Percentiles rank a stretch among this genome's conserved stretches.
These are phyloP conservation scores for Fomes fomentarius DNA, from an alignment of 1,284 basidiomycete genomes.

Conservation along the genomic window DNA sequence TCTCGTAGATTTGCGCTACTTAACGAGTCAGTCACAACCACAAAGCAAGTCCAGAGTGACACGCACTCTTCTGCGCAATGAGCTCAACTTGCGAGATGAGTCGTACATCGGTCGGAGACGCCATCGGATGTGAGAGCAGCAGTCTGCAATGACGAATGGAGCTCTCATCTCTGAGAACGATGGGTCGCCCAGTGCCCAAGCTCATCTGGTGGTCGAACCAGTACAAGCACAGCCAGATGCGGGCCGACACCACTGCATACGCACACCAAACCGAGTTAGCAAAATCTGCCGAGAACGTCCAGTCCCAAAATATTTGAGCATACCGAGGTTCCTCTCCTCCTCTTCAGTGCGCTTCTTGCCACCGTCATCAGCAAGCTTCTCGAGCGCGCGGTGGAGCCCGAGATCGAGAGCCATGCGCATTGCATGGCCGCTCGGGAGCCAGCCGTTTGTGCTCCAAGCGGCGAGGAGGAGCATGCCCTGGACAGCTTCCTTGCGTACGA, in stretches of 20 bases:
- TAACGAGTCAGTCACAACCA: constrained; percentile 10
- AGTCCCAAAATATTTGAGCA: too few relatives aligned
- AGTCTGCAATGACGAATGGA: constrained; percentile 85
- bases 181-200: constrained; percentile 87
- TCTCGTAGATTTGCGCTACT: constrained; percentile 88
- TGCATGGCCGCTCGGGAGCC: constrained; percentile 91
- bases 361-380: constrained; percentile 82
- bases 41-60: constrained; percentile 3
- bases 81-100: constrained; percentile 88
- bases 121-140: constrained; percentile 82
- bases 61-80: constrained; percentile 86
- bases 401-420: constrained; percentile 95
- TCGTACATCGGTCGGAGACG: constrained; percentile 86
- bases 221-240: constrained; percentile 94
- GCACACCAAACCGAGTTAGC: constrained; percentile 11
- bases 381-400: constrained; percentile 86
- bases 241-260: constrained; percentile 77
- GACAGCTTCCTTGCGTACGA: constrained; percentile 92
- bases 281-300: too few relatives aligned
- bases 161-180: constrained; percentile 86
- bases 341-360: constrained; percentile 70
- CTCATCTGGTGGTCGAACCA: constrained; percentile 95
- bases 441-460: constrained; percentile 93
- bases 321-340: constrained; percentile 87
- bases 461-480: constrained; percentile 89